A percentile compares a stretch with the other conserved stretches of the same genome.
Conservation (phyloP, 2,329 filamentous ascomycete genomes). For the Helotiales sp. region DNA sequence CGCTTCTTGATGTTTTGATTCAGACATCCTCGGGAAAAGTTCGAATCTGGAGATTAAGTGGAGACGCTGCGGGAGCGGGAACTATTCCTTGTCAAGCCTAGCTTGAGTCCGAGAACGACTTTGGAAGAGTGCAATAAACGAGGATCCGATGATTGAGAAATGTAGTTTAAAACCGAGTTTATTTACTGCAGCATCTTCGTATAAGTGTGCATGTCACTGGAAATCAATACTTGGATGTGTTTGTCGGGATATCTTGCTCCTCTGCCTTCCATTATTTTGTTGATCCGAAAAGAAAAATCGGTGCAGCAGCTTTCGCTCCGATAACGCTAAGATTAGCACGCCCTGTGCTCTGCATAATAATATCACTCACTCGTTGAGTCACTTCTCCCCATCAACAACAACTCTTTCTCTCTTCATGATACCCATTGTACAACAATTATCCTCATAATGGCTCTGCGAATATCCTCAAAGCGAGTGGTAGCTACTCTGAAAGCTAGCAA, state of each 20-base stretch:
- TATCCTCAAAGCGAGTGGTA: conserved; percentile 39
- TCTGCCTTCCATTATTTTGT: background rate
- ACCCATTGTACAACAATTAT: conserved; percentile 4
- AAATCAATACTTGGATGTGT: background rate
- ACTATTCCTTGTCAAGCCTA: background rate
- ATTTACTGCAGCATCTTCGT: no score
- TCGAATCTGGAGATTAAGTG: background rate
- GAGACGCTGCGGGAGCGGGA: conserved; percentile 1
- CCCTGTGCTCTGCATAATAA: conserved; percentile 13
- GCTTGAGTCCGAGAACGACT: background rate
- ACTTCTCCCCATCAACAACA: conserved; percentile 3
- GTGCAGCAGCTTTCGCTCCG: conserved; percentile 27
- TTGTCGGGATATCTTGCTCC: background rate
- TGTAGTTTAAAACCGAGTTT: no score
- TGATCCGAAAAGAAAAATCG: conserved; percentile 26
- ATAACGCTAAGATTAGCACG: conserved; percentile 38
- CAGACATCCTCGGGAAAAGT: background rate
- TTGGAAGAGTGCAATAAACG: background rate
- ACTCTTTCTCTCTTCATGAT: conserved; percentile 11
- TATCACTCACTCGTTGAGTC: conserved; percentile 9
- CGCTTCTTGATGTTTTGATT: background rate
- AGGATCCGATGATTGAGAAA: no score
- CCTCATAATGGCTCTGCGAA: conserved; percentile 37
- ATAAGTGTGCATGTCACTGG: no score
- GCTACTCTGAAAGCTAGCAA: conserved; percentile 37